Evolutionary conservation across 2,329 filamentous ascomycete species (phyloP).

Genomic region (Trichoderma gracile): DNA sequence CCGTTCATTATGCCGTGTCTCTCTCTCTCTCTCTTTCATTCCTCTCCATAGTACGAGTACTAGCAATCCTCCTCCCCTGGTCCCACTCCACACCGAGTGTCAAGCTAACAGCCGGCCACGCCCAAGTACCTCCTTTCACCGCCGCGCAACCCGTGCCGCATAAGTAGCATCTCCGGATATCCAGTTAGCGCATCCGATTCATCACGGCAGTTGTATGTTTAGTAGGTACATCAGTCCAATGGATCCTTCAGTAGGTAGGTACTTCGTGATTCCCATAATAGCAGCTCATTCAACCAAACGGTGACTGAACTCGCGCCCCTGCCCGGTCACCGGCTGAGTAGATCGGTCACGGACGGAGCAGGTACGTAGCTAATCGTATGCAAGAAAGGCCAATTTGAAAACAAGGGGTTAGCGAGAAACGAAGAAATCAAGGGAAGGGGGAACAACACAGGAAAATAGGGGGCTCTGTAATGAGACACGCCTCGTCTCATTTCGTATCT

Average conservation of each 20-base stretch:
- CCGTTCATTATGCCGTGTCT: no score
- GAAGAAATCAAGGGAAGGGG: neutral
- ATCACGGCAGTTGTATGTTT: neutral
- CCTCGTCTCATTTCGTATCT: slow-evolving; percentile 19
- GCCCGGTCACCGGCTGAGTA: slow-evolving; percentile 8
- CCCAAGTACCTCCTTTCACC: neutral
- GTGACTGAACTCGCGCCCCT: neutral
- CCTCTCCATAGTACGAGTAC: no score
- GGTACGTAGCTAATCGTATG: neutral
- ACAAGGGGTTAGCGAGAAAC: slow-evolving; percentile 6
- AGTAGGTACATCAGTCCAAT: no score
- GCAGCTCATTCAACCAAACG: neutral
- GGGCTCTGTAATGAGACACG: slow-evolving; percentile 12
- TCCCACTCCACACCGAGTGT: neutral
- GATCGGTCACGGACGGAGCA: slow-evolving; percentile 14
- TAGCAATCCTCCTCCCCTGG: no score
- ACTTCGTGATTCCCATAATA: neutral
- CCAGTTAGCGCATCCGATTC: neutral
- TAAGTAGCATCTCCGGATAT: slow-evolving; percentile 1
- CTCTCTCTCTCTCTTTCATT: no score
- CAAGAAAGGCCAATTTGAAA: neutral
- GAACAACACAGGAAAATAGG: neutral
- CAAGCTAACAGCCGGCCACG: slow-evolving; percentile 7
- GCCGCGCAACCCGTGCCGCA: neutral
- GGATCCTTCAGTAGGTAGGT: no score